A percentile compares a stretch with the other conserved stretches of the same genome.
phyloP scores from a whole-genome alignment of 106 monocot genomes.

The Vanilla planifolia region DNA sequence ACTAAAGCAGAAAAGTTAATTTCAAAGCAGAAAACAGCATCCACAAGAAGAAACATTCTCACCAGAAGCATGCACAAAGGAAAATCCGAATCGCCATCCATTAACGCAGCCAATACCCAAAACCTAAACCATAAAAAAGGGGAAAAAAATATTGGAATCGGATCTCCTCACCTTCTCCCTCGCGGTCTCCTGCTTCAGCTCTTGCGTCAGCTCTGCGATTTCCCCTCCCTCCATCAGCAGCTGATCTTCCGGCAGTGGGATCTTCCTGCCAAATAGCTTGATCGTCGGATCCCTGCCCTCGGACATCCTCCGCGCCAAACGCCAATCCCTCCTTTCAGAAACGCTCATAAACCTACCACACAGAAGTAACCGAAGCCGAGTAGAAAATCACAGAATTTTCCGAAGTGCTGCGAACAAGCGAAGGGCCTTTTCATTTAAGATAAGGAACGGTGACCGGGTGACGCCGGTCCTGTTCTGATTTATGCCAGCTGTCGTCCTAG shows the following conservation, averaged over 20 bases:
- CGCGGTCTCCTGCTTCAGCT: not conserved
- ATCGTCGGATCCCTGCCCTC: conserved; percentile 7
- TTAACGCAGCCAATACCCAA: conserved; percentile 1
- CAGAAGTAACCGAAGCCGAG: too few species aligned
- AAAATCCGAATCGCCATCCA: too few species aligned
- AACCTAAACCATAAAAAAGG: not conserved
- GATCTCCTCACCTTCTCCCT: not conserved
- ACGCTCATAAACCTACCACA: too few species aligned
- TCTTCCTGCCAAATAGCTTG: conserved; percentile 10
- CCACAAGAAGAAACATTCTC: not conserved
- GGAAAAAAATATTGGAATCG: not conserved
- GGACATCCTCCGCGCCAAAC: not conserved
- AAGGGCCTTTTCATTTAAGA: not conserved
- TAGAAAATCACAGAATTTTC: not conserved
- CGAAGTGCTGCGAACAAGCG: not conserved
- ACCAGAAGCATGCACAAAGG: too few species aligned
- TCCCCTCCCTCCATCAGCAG: not conserved
- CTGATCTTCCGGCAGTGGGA: conserved; percentile 4
- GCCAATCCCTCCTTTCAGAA: too few species aligned
- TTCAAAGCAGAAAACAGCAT: not conserved
- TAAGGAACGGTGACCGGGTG: not conserved
- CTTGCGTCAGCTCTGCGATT: not conserved
- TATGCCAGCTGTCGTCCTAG: conserved; percentile 10
- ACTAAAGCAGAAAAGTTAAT: too few species aligned
- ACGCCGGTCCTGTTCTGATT: not conserved